Conservation (phyloP, 768 basidiomycete species). For the Auricularia sp. region DNA sequence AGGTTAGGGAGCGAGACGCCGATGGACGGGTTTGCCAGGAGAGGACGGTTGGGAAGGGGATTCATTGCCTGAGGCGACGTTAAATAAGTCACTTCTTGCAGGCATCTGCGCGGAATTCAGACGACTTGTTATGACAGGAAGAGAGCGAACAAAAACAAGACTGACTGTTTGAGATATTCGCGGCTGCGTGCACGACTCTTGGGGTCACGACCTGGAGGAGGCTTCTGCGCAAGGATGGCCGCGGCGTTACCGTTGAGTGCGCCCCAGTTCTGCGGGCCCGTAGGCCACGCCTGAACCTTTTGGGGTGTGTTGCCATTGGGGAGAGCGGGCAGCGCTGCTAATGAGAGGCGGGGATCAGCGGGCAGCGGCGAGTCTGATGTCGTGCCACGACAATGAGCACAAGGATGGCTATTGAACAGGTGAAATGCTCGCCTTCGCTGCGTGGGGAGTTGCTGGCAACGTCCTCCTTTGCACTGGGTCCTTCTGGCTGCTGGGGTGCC, state of each 20-base stretch:
- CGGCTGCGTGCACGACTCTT: slow-evolving; percentile 89
- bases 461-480: slow-evolving; percentile 65
- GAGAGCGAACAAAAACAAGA: slow-evolving; percentile 11
- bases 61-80: slow-evolving; percentile 97
- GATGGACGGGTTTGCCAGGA: slow-evolving; percentile 54
- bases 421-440: slow-evolving; percentile 52
- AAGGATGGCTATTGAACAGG: slow-evolving; percentile 4
- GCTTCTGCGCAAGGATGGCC: slow-evolving; percentile 46
- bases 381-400: slow-evolving; percentile 8
- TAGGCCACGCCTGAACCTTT: slow-evolving; percentile 32
- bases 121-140: slow-evolving; percentile 5
- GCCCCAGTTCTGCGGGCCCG: background rate
- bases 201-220: slow-evolving; percentile 79
- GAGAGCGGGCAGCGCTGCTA: slow-evolving; percentile 20
- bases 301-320: slow-evolving; percentile 48
- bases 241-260: slow-evolving; percentile 33
- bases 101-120: slow-evolving; percentile 44
- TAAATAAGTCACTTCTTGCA: slow-evolving; percentile 96
- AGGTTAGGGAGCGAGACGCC: slow-evolving; percentile 60
- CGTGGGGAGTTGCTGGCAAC: slow-evolving; percentile 71
- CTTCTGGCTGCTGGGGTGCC: slow-evolving; percentile 58
- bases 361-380: slow-evolving; percentile 58
- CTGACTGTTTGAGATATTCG: slow-evolving; percentile 94
- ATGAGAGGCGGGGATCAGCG: slow-evolving; percentile 44
- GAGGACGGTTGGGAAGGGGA: slow-evolving; percentile 80